Evolutionary conservation across 2,329 filamentous ascomycete genomes (phyloP).

Genomic region (Aureobasidium leucospermi): DNA sequence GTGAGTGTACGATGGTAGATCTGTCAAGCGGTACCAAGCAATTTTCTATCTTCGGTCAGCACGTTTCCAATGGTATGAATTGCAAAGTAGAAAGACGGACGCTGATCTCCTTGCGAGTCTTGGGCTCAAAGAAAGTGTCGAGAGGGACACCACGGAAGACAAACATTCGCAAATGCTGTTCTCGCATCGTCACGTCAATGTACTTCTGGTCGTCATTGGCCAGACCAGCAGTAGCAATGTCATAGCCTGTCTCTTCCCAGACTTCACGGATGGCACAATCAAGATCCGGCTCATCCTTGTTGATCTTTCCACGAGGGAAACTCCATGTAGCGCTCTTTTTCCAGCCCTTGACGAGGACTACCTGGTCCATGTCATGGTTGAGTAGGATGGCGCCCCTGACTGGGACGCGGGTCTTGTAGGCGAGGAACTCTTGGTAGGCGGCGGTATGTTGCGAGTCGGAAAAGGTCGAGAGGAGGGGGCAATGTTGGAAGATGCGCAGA

Average conservation of each 20-base stretch:
- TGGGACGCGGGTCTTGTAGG: conserved; percentile 90
- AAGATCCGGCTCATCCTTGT: conserved; percentile 89
- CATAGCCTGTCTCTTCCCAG: conserved; percentile 91
- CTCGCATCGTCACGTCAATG: conserved; percentile 82
- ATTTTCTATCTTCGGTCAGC: conserved; percentile 52
- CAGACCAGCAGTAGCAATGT: conserved; percentile 67
- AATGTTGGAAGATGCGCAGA: conserved; percentile 86
- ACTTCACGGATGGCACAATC: conserved; percentile 92
- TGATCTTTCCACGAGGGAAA: conserved; percentile 95
- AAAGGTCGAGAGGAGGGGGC: conserved; percentile 77
- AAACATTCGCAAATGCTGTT: conserved; percentile 88
- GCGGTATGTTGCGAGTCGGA: conserved; percentile 68
- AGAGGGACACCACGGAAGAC: conserved; percentile 84
- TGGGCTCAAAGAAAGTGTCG: conserved; percentile 80
- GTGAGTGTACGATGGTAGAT: conserved; percentile 75
- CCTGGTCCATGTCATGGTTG: conserved; percentile 88
- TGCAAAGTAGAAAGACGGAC: conserved; percentile 18
- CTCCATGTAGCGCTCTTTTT: conserved; percentile 96
- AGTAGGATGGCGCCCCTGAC: conserved; percentile 91
- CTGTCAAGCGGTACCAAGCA: conserved; percentile 84
- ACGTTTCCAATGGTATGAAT: neutral
- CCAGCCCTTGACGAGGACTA: conserved; percentile 92
- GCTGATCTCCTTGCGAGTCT: conserved; percentile 93
- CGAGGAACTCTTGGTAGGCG: conserved; percentile 85
- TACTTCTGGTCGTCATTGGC: conserved; percentile 61